A percentile compares a stretch with the other conserved stretches of the same genome.
Conservation (phyloP, 768 basidiomycete species). For the Lyophyllum shimeji region DNA sequence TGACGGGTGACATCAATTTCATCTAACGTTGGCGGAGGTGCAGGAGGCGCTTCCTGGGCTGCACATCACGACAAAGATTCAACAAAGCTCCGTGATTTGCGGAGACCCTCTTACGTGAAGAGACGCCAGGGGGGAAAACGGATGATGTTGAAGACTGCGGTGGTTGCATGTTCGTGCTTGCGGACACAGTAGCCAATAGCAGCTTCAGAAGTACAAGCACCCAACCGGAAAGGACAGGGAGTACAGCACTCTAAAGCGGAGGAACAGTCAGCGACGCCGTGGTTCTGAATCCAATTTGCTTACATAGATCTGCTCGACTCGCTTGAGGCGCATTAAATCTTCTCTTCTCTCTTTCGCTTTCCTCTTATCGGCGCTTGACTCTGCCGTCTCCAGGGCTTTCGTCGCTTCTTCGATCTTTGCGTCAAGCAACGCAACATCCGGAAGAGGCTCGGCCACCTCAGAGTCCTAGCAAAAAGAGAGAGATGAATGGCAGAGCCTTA, state of each 20-base stretch:
- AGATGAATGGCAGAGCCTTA: background rate
- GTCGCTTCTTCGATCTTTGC: constrained; percentile 71
- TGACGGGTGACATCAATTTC: constrained; percentile 93
- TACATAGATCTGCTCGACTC: constrained; percentile 94
- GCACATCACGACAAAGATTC: constrained; percentile 5
- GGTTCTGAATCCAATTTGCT: constrained; percentile 25
- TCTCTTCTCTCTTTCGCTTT: constrained; percentile 68
- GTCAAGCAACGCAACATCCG: constrained; percentile 72
- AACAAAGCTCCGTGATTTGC: background rate
- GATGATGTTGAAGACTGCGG: constrained; percentile 70
- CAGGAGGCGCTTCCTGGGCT: constrained; percentile 64
- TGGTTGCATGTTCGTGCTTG: constrained; percentile 60
- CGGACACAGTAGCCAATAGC: constrained; percentile 89
- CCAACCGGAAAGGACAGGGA: constrained; percentile 86
- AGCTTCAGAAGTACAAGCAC: constrained; percentile 93
- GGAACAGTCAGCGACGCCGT: background rate
- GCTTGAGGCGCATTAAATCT: constrained; percentile 82
- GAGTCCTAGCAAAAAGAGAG: constrained; percentile 42
- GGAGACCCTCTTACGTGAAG: constrained; percentile 52
- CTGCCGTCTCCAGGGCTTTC: constrained; percentile 47
- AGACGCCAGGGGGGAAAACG: constrained; percentile 69
- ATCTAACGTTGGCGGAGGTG: constrained; percentile 75
- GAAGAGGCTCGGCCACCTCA: constrained; percentile 62
- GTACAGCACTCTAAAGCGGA: constrained; percentile 75
- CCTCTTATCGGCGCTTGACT: constrained; percentile 51